Evolutionary conservation across 2,329 filamentous ascomycete genomes (phyloP).

Genomic region (Claviceps monticola): DNA sequence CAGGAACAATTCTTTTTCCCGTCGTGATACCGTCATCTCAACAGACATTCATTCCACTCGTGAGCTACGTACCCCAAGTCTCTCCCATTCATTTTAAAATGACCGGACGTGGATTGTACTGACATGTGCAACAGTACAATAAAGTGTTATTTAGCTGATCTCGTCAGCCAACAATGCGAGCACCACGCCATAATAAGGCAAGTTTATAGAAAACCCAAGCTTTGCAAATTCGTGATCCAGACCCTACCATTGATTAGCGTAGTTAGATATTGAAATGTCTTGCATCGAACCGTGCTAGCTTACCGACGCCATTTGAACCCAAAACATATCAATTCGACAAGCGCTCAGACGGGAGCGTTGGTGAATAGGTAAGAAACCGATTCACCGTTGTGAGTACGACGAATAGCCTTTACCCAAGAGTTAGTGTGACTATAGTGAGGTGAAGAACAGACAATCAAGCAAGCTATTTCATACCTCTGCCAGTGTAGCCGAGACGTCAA

Average conservation of each 20-base stretch:
- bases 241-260: background rate
- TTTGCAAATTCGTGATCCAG: background rate
- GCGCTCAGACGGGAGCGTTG: conserved; percentile 40
- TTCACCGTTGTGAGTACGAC: conserved; percentile 53
- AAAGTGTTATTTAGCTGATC: background rate
- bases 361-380: conserved; percentile 55
- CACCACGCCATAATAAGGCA: background rate
- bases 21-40: too few relatives aligned
- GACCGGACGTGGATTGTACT: background rate
- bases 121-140: background rate
- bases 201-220: background rate
- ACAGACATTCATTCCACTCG: too few relatives aligned
- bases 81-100: too few relatives aligned
- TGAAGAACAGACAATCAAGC: background rate
- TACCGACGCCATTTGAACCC: background rate
- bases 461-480: conserved; percentile 34
- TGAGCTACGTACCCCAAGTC: too few relatives aligned
- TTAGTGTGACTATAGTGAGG: background rate
- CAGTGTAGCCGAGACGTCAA: conserved; percentile 78
- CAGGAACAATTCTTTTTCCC: too few relatives aligned
- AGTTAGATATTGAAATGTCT: background rate
- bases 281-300: background rate
- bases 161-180: background rate
- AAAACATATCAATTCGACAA: background rate
- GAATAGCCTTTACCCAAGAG: conserved; percentile 39